Evolutionary conservation across 805 yeast genomes (phyloP).

Genomic region (Myxozyma kluyveri): DNA sequence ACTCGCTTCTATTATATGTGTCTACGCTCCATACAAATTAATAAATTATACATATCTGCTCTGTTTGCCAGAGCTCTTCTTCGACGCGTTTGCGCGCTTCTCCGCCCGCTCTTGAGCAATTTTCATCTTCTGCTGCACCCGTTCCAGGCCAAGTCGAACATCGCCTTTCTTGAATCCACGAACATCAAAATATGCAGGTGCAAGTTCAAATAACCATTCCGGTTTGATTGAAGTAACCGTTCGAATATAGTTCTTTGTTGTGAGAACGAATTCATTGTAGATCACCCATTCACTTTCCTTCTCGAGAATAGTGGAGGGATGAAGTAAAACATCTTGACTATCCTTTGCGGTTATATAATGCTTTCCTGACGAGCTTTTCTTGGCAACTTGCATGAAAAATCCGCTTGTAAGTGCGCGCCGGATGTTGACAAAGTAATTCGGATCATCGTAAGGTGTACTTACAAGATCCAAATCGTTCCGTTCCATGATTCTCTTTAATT

Average conservation of each 20-base stretch:
- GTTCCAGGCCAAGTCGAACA: constrained; percentile 64
- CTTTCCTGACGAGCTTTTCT: constrained; percentile 60
- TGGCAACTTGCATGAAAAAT: constrained; percentile 95
- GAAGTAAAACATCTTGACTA: constrained; percentile 91
- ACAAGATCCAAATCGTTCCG: constrained; percentile 69
- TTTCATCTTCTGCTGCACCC: constrained; percentile 50
- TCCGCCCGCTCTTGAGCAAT: constrained; percentile 21
- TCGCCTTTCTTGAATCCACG: constrained; percentile 67
- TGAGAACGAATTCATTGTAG: constrained; percentile 91
- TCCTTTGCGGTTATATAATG: constrained; percentile 92
- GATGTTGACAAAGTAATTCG: constrained; percentile 68
- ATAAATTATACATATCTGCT: constrained; percentile 5
- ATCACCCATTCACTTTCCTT: constrained; percentile 89
- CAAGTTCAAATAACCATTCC: constrained; percentile 84
- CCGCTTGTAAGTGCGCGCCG: constrained; percentile 88
- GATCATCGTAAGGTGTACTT: constrained; percentile 65
- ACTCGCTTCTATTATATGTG: neutral
- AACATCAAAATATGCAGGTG: constrained; percentile 68
- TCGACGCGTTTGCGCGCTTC: constrained; percentile 13
- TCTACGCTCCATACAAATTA: neutral
- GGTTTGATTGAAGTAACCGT: constrained; percentile 89
- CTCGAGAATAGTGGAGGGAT: constrained; percentile 89
- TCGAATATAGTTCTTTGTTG: constrained; percentile 89
- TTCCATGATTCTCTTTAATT: constrained; percentile 79
- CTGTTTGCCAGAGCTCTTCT: constrained; percentile 2